Conservation (phyloP, 1,284 basidiomycete genomes). For the Leccinum fuscescens region DNA sequence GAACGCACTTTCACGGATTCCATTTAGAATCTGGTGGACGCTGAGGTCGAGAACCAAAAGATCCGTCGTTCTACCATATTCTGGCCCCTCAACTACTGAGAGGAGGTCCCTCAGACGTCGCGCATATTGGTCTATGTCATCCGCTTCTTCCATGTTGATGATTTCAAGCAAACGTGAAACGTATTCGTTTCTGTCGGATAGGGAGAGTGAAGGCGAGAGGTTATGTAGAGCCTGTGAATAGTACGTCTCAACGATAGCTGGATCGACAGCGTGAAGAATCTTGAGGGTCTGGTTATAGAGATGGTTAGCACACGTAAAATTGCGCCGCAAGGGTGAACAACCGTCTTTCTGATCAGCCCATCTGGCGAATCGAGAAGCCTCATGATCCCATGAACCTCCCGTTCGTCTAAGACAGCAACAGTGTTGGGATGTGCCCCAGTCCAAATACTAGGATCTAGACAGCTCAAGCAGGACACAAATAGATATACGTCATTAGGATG, state of each 20-base stretch:
- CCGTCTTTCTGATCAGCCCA: conserved; percentile 55
- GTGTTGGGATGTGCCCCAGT: conserved; percentile 54
- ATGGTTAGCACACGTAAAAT: conserved; percentile 11
- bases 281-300: conserved; percentile 48
- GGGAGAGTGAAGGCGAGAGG: conserved; percentile 34
- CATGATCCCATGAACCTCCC: conserved; percentile 71
- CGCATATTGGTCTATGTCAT: conserved; percentile 61
- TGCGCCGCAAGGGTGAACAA: conserved; percentile 28
- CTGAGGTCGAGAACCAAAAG: conserved; percentile 50
- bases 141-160: conserved; percentile 44
- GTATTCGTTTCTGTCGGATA: conserved; percentile 38
- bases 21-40: conserved; percentile 52
- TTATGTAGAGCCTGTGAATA: conserved; percentile 46
- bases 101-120: conserved; percentile 48
- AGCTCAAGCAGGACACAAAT: conserved; percentile 62
- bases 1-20: conserved; percentile 48
- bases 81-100: conserved; percentile 39
- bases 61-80: conserved; percentile 27
- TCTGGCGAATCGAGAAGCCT: conserved; percentile 60
- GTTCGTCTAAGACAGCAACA: conserved; percentile 54
- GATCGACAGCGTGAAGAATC: conserved; percentile 55
- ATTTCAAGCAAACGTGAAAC: conserved; percentile 57
- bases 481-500: conserved; percentile 61
- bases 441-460: conserved; percentile 59
- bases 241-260: conserved; percentile 53